A percentile compares a stretch with the other conserved stretches of the same genome.
Evolutionary conservation across 1,139 yeast genomes (phyloP).

Genomic region (Zhuliangozyma blackwelliae): DNA sequence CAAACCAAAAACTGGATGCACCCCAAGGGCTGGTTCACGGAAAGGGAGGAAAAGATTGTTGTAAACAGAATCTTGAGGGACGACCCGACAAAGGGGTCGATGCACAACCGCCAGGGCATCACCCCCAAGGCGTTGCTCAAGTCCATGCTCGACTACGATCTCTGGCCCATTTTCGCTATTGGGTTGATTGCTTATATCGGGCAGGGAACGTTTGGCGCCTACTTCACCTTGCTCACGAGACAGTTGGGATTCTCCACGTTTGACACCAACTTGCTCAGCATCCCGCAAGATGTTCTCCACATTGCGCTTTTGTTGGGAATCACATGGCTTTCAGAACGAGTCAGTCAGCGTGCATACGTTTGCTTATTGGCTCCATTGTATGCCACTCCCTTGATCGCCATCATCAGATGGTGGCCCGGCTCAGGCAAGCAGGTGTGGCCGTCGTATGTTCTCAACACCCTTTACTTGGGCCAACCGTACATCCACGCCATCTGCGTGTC

Average conservation of each 20-base stretch:
- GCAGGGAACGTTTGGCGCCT: slow-evolving; percentile 23
- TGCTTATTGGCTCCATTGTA: slow-evolving; percentile 34
- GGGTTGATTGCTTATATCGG: slow-evolving; percentile 47
- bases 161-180: slow-evolving; percentile 55
- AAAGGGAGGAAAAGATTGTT: slow-evolving; percentile 56
- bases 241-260: slow-evolving; percentile 54
- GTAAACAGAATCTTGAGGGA: slow-evolving; percentile 62
- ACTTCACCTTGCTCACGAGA: slow-evolving; percentile 33
- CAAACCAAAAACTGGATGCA: slow-evolving; percentile 52
- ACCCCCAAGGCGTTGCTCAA: slow-evolving; percentile 32
- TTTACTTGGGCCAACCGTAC: slow-evolving; percentile 48
- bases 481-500: slow-evolving; percentile 52
- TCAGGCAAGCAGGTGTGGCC: slow-evolving; percentile 46
- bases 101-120: slow-evolving; percentile 61
- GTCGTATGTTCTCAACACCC: slow-evolving; percentile 45
- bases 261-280: slow-evolving; percentile 50
- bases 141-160: slow-evolving; percentile 48
- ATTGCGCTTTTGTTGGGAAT: slow-evolving; percentile 28
- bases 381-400: slow-evolving; percentile 33
- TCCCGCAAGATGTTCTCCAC: slow-evolving; percentile 28
- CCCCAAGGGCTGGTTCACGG: slow-evolving; percentile 60
- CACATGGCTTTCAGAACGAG: slow-evolving; percentile 38
- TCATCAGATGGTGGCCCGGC: slow-evolving; percentile 50
- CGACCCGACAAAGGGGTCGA: slow-evolving; percentile 67
- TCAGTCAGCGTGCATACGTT: slow-evolving; percentile 31